Evolutionary conservation across 192 early-diverging fungal species (phyloP), one percentile per base, ranked within the genome.

Genomic region (Lobosporangium transversale): DNA sequence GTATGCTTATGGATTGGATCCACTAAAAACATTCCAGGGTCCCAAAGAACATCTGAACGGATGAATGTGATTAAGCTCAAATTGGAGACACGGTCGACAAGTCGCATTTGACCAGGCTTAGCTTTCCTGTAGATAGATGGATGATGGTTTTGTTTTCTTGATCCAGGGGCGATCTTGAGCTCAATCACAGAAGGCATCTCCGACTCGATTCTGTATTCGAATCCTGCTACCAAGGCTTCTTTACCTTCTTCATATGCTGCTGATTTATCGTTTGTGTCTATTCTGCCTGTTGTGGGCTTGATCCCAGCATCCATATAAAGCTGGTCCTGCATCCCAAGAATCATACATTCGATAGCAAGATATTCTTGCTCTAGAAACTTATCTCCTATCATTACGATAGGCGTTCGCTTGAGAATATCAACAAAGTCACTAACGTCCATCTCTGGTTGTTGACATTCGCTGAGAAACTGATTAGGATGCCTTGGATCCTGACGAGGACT

Each of bases 21-120:
- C n/a, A n/a, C n/a, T 4, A n/a, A n/a, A 45, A 71, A 23, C 69
- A 67, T 67, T 0, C 44, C 64, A 0, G 64, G 33, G n/a, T 76
- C 73, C 73, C 73, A 76, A 4, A 76, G 44, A n/a, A 76, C 65
- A 35, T 76, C 73, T 3, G 64, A 67, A 1, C 73, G 73, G 29
- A 76, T 62, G 47, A 76, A 76, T 2, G 73, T 76, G 11, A 47
- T 48, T 40, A 76, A 40, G 0, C 64, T 76, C 5, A 67, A 30
- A 32, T 76, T 76, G 17, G 73, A 76, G 1, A 29, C 21, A 2
- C 63, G 50, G 17, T 76, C 73, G 11, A 76, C 50, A 11, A 76
- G 53, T n/a, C 56, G 51, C 73, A 76, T 67, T 48, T 58, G 58
- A 20, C 73, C 73, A 0, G 73, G 73, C 40, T 76, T 76, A 36